phyloP scores from a whole-genome alignment of 345 rosid genomes.

The Dipteronia sinensis region DNA sequence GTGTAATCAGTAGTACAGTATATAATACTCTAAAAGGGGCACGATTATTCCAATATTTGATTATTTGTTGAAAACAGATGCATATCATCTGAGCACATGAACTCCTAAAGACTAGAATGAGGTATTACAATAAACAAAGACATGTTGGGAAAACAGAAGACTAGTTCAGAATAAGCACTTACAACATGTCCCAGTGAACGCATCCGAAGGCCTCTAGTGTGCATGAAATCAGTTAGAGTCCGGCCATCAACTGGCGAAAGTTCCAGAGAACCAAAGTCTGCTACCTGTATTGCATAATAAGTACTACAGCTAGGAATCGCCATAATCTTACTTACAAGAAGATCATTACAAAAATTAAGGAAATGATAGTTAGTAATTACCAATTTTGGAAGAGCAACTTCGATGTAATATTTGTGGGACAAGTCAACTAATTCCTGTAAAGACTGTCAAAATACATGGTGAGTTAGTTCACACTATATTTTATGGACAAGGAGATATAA shows the following conservation, averaged over 20 bases:
- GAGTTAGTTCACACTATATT: slow-evolving; percentile 30
- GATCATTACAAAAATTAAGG: slow-evolving; percentile 11
- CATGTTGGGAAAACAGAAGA: slow-evolving; percentile 19
- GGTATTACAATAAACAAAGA: not conserved
- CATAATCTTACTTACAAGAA: slow-evolving; percentile 20
- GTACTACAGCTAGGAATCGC: slow-evolving; percentile 18
- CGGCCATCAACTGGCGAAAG: slow-evolving; percentile 99
- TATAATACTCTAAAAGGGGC: not conserved
- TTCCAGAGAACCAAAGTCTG: slow-evolving; percentile 98
- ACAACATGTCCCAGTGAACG: slow-evolving; percentile 93
- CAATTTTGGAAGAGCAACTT: slow-evolving; percentile 95
- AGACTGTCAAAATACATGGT: slow-evolving; percentile 54
- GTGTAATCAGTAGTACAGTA: not conserved
- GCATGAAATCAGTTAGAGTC: slow-evolving; percentile 98
- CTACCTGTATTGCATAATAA: slow-evolving; percentile 61
- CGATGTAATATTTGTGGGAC: slow-evolving; percentile 79
- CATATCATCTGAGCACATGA: slow-evolving; percentile 10
- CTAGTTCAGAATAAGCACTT: slow-evolving; percentile 39
- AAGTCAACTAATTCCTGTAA: slow-evolving; percentile 79
- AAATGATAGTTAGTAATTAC: slow-evolving; percentile 42
- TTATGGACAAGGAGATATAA: slow-evolving; percentile 17
- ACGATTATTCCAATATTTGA: not conserved
- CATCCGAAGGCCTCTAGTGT: slow-evolving; percentile 98
- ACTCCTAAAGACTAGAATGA: not conserved
- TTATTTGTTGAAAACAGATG: not conserved